These are phyloP conservation scores for Hibiscus trionum DNA, from an alignment of 345 rosid genomes.

Conservation along the genomic window DNA sequence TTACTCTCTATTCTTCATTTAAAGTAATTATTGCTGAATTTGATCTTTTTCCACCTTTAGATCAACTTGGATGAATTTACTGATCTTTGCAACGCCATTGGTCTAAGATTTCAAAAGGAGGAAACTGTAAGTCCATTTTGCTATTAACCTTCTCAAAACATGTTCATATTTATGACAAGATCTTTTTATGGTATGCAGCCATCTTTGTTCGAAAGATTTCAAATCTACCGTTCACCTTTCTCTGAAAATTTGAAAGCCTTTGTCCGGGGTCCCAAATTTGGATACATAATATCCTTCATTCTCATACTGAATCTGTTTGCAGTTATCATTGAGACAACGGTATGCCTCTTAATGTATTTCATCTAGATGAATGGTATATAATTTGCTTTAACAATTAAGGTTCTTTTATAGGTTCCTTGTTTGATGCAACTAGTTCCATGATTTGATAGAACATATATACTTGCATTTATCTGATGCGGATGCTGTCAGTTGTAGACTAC, in stretches of 20 bases:
- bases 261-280: slow-evolving; percentile 60
- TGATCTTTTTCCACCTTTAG: slow-evolving; percentile 30
- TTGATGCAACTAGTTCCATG: neutral
- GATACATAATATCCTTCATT: slow-evolving; percentile 61
- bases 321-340: slow-evolving; percentile 90
- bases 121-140: slow-evolving; percentile 56
- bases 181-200: slow-evolving; percentile 45
- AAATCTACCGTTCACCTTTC: slow-evolving; percentile 54
- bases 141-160: slow-evolving; percentile 1
- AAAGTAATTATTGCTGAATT: slow-evolving; percentile 4
- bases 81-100: slow-evolving; percentile 96
- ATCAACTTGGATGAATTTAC: slow-evolving; percentile 81
- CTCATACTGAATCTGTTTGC: slow-evolving; percentile 75
- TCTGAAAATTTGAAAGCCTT: slow-evolving; percentile 70
- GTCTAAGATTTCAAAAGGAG: slow-evolving; percentile 82
- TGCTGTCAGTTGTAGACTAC: neutral
- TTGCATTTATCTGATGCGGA: neutral
- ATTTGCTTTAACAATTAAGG: neutral
- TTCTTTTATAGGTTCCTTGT: slow-evolving; percentile 5
- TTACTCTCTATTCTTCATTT: neutral
- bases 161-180: slow-evolving; percentile 6
- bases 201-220: slow-evolving; percentile 59
- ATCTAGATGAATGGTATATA: neutral
- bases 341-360: slow-evolving; percentile 23
- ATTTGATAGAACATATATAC: neutral